Percentiles rank a stretch among this genome's conserved stretches.
Conservation (phyloP, 495 filamentous ascomycete genomes). For the Neurospora tetrasperma region DNA sequence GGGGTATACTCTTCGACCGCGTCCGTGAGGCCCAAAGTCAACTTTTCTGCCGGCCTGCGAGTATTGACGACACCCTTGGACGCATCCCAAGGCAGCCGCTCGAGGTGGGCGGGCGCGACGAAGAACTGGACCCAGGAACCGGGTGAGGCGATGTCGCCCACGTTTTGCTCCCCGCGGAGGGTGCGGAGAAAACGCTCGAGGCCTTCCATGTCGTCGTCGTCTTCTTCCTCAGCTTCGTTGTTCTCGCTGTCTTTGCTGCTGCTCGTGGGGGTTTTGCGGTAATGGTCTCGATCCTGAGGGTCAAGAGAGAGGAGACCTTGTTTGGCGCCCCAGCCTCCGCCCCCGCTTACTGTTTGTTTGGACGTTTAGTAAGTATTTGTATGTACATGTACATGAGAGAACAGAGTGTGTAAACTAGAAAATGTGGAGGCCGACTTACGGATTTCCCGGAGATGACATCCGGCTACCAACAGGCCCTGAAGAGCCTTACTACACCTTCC, state of each 20-base stretch:
- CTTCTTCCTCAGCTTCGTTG: slow-evolving; percentile 20
- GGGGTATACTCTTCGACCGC: background rate
- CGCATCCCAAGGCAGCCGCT: slow-evolving; percentile 7
- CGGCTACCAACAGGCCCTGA: slow-evolving; percentile 19
- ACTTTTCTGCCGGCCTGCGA: background rate
- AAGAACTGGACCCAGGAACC: slow-evolving; percentile 43
- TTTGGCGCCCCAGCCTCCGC: slow-evolving; percentile 85
- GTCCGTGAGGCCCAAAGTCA: background rate
- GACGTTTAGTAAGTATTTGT: slow-evolving; percentile 4
- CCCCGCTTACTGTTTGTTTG: slow-evolving; percentile 57
- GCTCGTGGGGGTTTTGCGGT: slow-evolving; percentile 13
- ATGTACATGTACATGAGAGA: background rate
- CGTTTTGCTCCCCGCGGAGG: slow-evolving; percentile 15
- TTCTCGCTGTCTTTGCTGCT: slow-evolving; percentile 13
- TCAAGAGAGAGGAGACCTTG: slow-evolving; percentile 75
- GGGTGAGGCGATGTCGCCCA: slow-evolving; percentile 25
- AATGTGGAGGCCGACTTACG: slow-evolving; percentile 24
- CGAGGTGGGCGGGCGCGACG: slow-evolving; percentile 16
- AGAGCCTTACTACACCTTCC: background rate
- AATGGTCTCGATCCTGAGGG: slow-evolving; percentile 37
- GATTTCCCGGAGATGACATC: slow-evolving; percentile 52
- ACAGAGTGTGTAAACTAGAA: background rate
- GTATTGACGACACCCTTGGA: background rate
- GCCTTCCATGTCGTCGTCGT: slow-evolving; percentile 18
- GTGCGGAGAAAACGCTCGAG: slow-evolving; percentile 22